These are phyloP conservation scores for Cercospora berteroae DNA, from an alignment of 2,329 filamentous ascomycete species.

Conservation along the genomic window DNA sequence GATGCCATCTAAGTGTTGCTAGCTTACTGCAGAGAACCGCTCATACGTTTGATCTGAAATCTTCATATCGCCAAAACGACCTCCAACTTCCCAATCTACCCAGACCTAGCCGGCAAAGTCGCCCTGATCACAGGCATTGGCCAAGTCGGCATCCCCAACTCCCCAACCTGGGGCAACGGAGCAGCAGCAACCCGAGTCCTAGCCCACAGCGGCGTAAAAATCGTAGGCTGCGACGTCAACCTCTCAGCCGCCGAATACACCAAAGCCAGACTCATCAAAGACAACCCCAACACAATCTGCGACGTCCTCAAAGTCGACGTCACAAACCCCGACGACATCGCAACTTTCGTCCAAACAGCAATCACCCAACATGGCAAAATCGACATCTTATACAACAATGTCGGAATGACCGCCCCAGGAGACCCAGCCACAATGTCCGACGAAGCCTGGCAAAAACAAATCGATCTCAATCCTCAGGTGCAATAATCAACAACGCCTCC, in stretches of 20 bases:
- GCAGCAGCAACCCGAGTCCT: slow-evolving; percentile 51
- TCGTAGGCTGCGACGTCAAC: slow-evolving; percentile 43
- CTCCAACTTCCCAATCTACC: slow-evolving; percentile 25
- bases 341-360: slow-evolving; percentile 39
- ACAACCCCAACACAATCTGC: slow-evolving; percentile 39
- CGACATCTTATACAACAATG: slow-evolving; percentile 53
- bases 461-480: slow-evolving; percentile 52
- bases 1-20: background rate
- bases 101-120: slow-evolving; percentile 44
- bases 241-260: slow-evolving; percentile 30
- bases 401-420: slow-evolving; percentile 47
- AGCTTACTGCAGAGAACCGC: background rate
- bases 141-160: slow-evolving; percentile 36
- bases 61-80: slow-evolving; percentile 8
- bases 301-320: slow-evolving; percentile 43
- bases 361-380: slow-evolving; percentile 46
- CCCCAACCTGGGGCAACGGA: slow-evolving; percentile 52
- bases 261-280: slow-evolving; percentile 40
- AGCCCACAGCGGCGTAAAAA: slow-evolving; percentile 48
- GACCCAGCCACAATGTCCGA: slow-evolving; percentile 50
- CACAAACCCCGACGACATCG: slow-evolving; percentile 53
- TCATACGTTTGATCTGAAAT: background rate
- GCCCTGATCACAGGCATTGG: slow-evolving; percentile 50
- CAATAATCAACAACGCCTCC: slow-evolving; percentile 49
- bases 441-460: slow-evolving; percentile 51